Evolutionary conservation across 75 land plant genomes (phyloP), one percentile per base, ranked within the genome.

Genomic region (Pinus albicaulis): DNA sequence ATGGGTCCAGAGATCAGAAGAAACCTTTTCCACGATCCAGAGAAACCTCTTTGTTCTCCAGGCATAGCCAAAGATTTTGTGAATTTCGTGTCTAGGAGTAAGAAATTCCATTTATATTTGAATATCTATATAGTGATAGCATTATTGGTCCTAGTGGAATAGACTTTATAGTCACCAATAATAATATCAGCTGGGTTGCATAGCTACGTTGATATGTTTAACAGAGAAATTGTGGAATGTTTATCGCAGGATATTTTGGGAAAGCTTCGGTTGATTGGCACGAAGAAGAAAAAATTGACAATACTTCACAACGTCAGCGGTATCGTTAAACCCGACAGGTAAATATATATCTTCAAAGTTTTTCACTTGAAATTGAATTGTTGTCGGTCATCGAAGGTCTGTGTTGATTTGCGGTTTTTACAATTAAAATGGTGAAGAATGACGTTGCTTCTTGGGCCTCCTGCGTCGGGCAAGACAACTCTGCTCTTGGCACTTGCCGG

Each of bases 321-420:
- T 66, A 87, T 93, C 78, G 82, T 93, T 73, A 93, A 86, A 76
- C 96, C 96, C 55, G 74, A 76, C 70, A 88, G 96, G 96, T 87
- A 57, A 26, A 14, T 10, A 31, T 16, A 17, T 17, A 20, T 16
- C 4, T 6, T 52, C 0, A 19, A 23, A 36, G 58, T 4, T 57
- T 57, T 57, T 57, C 10, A 14, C 59, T 55, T 14, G 44, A 5
- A 44, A 26, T 41, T 59, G 13, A 20, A 28, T 0, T 28, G 1
- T 28, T 41, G 61, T 44, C 4, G 8, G 26, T 68, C n/a, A 65
- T 11, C 38, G 1, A 59, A 13, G 25, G 11, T 34, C 17, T 65
- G 24, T 5, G 15, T 25, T 16, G 22, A n/a, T 23, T 2, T 26
- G 10, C 0, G 48, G 0, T 7, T 16, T 31, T 0, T 28, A 28